Evolutionary conservation across 1,284 basidiomycete genomes (phyloP).

Genomic region (Apiotrichum brassicae): DNA sequence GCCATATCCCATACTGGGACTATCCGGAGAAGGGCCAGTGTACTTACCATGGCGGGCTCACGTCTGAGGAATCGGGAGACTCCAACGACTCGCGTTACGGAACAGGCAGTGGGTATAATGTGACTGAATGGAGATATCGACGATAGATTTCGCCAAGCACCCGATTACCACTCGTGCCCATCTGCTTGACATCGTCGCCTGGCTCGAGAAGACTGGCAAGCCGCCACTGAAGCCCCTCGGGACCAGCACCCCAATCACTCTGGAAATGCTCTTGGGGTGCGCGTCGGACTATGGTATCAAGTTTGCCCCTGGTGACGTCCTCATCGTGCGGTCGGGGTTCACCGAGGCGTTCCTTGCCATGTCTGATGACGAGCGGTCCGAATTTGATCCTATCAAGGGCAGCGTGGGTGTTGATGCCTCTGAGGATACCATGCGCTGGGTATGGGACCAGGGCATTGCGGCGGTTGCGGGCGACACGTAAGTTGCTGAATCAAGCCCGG

Average conservation of each 20-base stretch:
- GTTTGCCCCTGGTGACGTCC: conserved; percentile 38
- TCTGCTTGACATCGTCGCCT: conserved; percentile 22
- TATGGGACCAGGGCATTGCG: conserved; percentile 49
- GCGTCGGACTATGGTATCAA: conserved; percentile 30
- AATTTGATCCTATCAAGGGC: conserved; percentile 8
- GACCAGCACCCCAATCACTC: conserved; percentile 19
- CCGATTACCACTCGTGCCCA: conserved; percentile 17
- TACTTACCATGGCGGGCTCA: conserved; percentile 14
- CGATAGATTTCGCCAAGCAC: conserved; percentile 14
- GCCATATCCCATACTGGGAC: conserved; percentile 33
- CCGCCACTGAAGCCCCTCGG: conserved; percentile 43
- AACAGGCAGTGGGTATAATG: conserved; percentile 10
- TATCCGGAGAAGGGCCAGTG: conserved; percentile 12
- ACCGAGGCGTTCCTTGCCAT: conserved; percentile 38
- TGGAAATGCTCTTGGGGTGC: conserved; percentile 26
- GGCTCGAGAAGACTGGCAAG: conserved; percentile 32
- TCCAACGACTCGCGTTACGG: conserved; percentile 6
- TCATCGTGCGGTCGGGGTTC: conserved; percentile 44
- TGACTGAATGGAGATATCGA: neutral
- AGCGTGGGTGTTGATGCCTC: conserved; percentile 27
- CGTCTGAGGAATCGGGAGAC: conserved; percentile 8
- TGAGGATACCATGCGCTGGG: conserved; percentile 40
- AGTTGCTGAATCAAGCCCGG: neutral
- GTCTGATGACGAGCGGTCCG: conserved; percentile 17
- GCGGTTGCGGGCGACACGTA: conserved; percentile 46